Percentiles rank a stretch among this genome's conserved stretches.
phyloP scores from a whole-genome alignment of 441 rosid genomes.

The Capsella rubella region DNA sequence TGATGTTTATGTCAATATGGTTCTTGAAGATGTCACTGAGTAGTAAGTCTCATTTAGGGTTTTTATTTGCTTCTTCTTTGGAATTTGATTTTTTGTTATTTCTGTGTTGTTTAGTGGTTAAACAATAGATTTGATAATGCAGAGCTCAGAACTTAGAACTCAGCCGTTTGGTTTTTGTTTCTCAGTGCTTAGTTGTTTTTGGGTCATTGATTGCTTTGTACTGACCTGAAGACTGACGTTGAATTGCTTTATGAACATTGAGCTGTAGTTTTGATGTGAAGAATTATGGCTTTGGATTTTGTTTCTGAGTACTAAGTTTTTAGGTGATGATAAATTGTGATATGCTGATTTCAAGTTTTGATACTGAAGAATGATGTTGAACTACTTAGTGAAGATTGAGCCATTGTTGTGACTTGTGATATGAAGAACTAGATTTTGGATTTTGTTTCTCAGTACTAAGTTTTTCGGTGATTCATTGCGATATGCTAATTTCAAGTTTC shows the following conservation, averaged over 20 bases:
- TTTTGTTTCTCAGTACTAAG: background rate
- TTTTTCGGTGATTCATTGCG: background rate
- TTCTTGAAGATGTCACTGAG: conserved; percentile 91
- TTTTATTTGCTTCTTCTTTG: background rate
- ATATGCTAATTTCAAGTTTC: background rate
- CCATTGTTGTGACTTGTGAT: too few relatives aligned
- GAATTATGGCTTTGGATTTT: background rate
- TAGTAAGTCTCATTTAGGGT: conserved; percentile 50
- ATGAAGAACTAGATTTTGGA: too few relatives aligned
- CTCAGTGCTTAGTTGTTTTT: background rate
- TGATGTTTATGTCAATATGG: conserved; percentile 96
- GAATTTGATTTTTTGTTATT: background rate
- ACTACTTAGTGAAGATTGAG: too few relatives aligned
- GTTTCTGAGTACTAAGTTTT: background rate
- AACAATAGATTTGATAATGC: background rate
- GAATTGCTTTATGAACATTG: background rate
- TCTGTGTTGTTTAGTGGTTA: background rate
- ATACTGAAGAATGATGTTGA: background rate
- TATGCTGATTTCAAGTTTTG: background rate
- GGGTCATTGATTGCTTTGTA: background rate
- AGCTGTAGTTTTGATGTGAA: background rate
- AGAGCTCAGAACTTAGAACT: background rate
- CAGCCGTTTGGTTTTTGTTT: background rate
- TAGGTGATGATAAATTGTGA: background rate
- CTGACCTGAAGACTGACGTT: background rate